Evolutionary conservation across 345 rosid species (phyloP).

Genomic region (Aegle marmelos): DNA sequence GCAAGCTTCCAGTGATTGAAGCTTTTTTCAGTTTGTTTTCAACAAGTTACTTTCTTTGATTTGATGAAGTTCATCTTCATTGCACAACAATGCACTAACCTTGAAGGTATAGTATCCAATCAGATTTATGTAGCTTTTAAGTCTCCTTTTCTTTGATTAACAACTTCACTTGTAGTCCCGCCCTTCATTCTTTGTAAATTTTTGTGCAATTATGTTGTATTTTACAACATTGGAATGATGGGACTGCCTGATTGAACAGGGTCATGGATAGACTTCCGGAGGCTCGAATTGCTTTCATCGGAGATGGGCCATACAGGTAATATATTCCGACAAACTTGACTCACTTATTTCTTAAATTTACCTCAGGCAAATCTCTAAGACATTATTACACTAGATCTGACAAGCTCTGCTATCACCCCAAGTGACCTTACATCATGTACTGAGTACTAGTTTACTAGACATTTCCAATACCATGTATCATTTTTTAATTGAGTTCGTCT

Average conservation of each 20-base stretch:
- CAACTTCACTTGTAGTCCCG: background rate
- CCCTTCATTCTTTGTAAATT: background rate
- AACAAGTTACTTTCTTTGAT: background rate
- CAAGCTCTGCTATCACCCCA: background rate
- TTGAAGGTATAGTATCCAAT: background rate
- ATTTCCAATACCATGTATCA: background rate
- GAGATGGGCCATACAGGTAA: conserved; percentile 97
- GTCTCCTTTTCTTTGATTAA: background rate
- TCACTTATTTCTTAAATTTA: background rate
- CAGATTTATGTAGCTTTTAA: background rate
- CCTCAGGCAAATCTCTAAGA: background rate
- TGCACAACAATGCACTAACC: background rate
- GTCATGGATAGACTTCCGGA: conserved; percentile 93
- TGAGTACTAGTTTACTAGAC: background rate
- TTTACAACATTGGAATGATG: conserved; percentile 8
- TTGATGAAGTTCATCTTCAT: background rate
- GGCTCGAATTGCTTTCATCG: conserved; percentile 84
- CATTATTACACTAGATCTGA: background rate
- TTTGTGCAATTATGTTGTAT: background rate
- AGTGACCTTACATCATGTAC: background rate
- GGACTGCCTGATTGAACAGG: conserved; percentile 40
- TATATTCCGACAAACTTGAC: background rate
- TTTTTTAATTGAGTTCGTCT: background rate
- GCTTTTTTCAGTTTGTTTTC: background rate
- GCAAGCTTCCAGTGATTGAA: background rate